Base-by-base conservation (phyloP, 768 basidiomycete species). In the Mycena sanguinolenta region DNA sequence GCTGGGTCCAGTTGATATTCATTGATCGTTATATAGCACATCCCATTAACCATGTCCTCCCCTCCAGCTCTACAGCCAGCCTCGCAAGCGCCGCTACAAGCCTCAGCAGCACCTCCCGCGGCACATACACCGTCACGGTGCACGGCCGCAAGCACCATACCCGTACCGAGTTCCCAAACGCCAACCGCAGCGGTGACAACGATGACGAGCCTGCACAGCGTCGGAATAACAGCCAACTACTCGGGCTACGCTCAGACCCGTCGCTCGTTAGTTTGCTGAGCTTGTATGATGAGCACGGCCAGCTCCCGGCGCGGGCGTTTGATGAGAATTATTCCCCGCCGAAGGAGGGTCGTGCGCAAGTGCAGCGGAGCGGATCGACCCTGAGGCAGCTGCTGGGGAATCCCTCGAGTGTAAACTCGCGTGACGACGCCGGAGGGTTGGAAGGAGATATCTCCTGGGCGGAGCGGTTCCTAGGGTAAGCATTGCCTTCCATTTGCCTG, bases 381-480 rank as follows among this genome's bases (percentile, higher is more conserved):
- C 79, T 95, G 67, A 88, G 92, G 6, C 90, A 94, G 75, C 81
- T 95, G 3, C 83, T 95, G 34, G 92, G 93, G 3, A 85, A 85
- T 61, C 84, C 90, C 0, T 75, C 79, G 1, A 80, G 80, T 65
- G 58, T 78, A 23, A 79, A 70, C 36, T 79, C 80, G 12, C 67
- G 75, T 27, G 63, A 71, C 36, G 80, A 83, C 64, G 76, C 79
- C n/a, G 84, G 83, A 71, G 80, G 76, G 0, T 70, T 76, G 9
- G 92, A 93, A 77, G 90, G 92, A 9, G 93, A 95, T 73, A 93
- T 95, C 63, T 94, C 93, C 2, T 95, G 93, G 93, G 93, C 93
- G 16, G 93, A 95, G 81, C 86, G 87, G 50, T 90, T 88, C 78
- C 82, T 94, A 62, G 87, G 85, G 93, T 94, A 73, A 66, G 89